Conservation (phyloP, 345 rosid genomes). For the Citrus cavaleriei region DNA sequence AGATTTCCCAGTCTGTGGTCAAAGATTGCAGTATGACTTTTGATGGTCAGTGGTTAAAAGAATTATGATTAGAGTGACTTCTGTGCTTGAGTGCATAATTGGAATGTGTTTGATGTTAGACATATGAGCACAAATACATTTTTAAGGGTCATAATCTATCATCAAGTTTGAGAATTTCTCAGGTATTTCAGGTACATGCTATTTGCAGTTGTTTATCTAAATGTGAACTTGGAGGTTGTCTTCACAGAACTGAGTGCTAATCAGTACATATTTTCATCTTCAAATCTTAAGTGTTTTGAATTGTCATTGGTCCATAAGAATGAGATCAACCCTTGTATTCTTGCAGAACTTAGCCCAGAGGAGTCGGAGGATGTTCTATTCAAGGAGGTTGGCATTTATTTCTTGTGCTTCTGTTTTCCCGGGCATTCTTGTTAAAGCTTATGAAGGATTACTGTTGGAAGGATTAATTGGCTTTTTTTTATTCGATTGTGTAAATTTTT, state of each 20-base stretch:
- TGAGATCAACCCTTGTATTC: slow-evolving; percentile 7
- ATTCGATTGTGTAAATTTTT: neutral
- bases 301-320: neutral
- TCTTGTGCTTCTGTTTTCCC: neutral
- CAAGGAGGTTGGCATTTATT: slow-evolving; percentile 68
- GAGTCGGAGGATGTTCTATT: slow-evolving; percentile 98
- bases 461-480: neutral
- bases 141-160: neutral
- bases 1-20: neutral
- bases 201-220: neutral
- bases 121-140: neutral
- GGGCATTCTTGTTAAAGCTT: neutral
- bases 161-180: neutral
- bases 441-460: neutral
- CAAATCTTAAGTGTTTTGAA: neutral
- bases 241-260: neutral
- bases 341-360: slow-evolving; percentile 87
- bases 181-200: neutral
- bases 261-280: neutral
- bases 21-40: neutral
- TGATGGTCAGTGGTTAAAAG: neutral
- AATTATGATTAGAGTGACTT: neutral
- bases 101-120: neutral
- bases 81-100: neutral
- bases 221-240: neutral